These are phyloP conservation scores for Globisporangium yorkense DNA, from an alignment of 352 stramenopile genomes.

Conservation along the genomic window DNA sequence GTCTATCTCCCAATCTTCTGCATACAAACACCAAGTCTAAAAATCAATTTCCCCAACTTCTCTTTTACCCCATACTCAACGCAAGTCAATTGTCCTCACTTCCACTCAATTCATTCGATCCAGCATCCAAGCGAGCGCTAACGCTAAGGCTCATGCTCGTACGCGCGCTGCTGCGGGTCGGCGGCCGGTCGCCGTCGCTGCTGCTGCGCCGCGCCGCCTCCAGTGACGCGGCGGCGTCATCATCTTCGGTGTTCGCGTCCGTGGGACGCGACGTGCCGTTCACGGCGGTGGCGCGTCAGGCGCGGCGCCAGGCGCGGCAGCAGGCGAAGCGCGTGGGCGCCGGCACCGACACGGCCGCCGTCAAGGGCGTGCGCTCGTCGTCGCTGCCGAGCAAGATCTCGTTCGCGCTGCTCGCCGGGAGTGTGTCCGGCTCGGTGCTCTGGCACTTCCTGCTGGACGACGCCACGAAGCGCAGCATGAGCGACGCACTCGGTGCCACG, in stretches of 20 bases:
- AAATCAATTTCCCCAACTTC: too few relatives aligned
- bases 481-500: slow-evolving; percentile 42
- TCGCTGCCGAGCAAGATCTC: slow-evolving; percentile 73
- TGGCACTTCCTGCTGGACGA: slow-evolving; percentile 80
- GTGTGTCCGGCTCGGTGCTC: slow-evolving; percentile 52
- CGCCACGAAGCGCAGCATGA: slow-evolving; percentile 33
- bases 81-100: too few relatives aligned
- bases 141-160: too few relatives aligned
- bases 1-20: too few relatives aligned
- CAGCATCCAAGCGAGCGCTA: too few relatives aligned
- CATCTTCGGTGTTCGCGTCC: slow-evolving; percentile 6
- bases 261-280: slow-evolving; percentile 58
- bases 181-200: too few relatives aligned
- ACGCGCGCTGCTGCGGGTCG: too few relatives aligned
- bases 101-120: too few relatives aligned
- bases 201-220: too few relatives aligned
- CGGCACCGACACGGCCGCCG: slow-evolving; percentile 11
- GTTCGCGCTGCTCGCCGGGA: slow-evolving; percentile 51
- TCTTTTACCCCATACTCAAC: too few relatives aligned
- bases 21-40: too few relatives aligned
- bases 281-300: slow-evolving; percentile 49
- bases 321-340: slow-evolving; percentile 27
- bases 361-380: slow-evolving; percentile 58
- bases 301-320: slow-evolving; percentile 49
- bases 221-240: too few relatives aligned